Evolutionary conservation across 2,329 filamentous ascomycete genomes (phyloP).

Genomic region (Xylaria multiplex): DNA sequence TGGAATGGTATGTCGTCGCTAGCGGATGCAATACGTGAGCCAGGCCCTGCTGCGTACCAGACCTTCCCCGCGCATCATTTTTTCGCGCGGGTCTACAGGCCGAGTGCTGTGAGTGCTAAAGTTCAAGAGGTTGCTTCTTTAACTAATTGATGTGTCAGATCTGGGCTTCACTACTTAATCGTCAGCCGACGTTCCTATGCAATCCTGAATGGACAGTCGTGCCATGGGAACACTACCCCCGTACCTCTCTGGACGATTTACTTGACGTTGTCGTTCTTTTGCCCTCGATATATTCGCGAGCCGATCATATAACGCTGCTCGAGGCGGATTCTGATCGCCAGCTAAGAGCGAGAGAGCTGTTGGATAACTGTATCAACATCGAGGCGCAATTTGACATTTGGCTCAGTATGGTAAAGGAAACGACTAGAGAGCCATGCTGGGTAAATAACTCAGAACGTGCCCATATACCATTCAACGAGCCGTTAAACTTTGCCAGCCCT

Average conservation of each 20-base stretch:
- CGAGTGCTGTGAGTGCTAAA: slow-evolving; percentile 58
- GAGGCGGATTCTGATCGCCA: slow-evolving; percentile 56
- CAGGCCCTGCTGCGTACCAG: slow-evolving; percentile 59
- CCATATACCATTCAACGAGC: slow-evolving; percentile 57
- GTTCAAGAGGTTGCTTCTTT: neutral
- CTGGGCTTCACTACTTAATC: slow-evolving; percentile 60
- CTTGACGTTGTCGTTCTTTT: slow-evolving; percentile 62
- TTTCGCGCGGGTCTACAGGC: slow-evolving; percentile 65
- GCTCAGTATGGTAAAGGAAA: slow-evolving; percentile 49
- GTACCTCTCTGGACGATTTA: slow-evolving; percentile 61
- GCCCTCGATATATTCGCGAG: slow-evolving; percentile 58
- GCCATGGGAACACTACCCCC: slow-evolving; percentile 64
- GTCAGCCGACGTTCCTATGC: slow-evolving; percentile 62
- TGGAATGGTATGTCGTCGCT: slow-evolving; percentile 53
- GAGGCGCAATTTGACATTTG: slow-evolving; percentile 61
- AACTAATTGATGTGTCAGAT: slow-evolving; percentile 40
- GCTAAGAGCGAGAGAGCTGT: slow-evolving; percentile 59
- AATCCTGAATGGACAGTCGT: slow-evolving; percentile 61
- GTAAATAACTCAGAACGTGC: slow-evolving; percentile 42
- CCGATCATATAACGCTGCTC: slow-evolving; percentile 55
- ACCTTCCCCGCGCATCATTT: slow-evolving; percentile 67
- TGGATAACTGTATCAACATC: slow-evolving; percentile 59
- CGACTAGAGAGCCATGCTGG: slow-evolving; percentile 53
- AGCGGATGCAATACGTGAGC: slow-evolving; percentile 51
- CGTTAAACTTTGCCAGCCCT: slow-evolving; percentile 58